phyloP scores from a whole-genome alignment of 2,329 filamentous ascomycete species.

The Teratosphaeria epicoccoides region DNA sequence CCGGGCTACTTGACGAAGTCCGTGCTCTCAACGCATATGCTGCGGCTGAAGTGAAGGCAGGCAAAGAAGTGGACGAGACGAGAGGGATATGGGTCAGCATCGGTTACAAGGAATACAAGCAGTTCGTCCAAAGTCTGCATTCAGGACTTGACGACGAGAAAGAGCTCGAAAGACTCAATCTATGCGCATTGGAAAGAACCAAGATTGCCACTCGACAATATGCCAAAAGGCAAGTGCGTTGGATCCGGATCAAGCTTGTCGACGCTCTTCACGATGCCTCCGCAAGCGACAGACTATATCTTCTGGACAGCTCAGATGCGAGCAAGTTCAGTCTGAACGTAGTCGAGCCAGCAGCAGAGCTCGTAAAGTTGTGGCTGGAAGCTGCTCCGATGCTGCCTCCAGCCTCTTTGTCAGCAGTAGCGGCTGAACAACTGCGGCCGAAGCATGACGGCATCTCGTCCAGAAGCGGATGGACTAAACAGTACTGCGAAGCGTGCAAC shows the following conservation, averaged over 20 bases:
- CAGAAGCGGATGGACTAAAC: slow-evolving; percentile 38
- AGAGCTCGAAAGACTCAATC: slow-evolving; percentile 47
- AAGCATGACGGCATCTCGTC: slow-evolving; percentile 40
- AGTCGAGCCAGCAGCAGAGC: slow-evolving; percentile 48
- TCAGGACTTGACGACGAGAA: slow-evolving; percentile 18
- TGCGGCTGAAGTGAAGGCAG: slow-evolving; percentile 30
- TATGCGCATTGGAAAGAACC: slow-evolving; percentile 58
- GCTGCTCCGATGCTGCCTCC: slow-evolving; percentile 44
- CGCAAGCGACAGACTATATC: slow-evolving; percentile 52
- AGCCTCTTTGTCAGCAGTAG: slow-evolving; percentile 43
- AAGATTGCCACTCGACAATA: slow-evolving; percentile 81
- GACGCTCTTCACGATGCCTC: slow-evolving; percentile 48
- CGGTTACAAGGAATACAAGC: slow-evolving; percentile 82
- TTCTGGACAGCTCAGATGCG: slow-evolving; percentile 70
- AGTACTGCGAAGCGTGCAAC: slow-evolving; percentile 61
- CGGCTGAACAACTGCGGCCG: slow-evolving; percentile 46
- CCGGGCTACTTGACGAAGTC: slow-evolving; percentile 55
- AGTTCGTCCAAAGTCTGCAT: slow-evolving; percentile 45
- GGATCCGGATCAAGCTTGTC: slow-evolving; percentile 76
- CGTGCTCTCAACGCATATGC: slow-evolving; percentile 42
- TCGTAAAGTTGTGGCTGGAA: slow-evolving; percentile 55
- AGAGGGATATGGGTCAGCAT: slow-evolving; percentile 95
- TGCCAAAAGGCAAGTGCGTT: slow-evolving; percentile 70
- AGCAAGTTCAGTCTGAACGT: slow-evolving; percentile 54
- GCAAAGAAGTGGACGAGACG: slow-evolving; percentile 54